A percentile compares a stretch with the other conserved stretches of the same genome.
Conservation (phyloP, 2,329 filamentous ascomycete genomes). For the Sarocladiaceae sp. region DNA sequence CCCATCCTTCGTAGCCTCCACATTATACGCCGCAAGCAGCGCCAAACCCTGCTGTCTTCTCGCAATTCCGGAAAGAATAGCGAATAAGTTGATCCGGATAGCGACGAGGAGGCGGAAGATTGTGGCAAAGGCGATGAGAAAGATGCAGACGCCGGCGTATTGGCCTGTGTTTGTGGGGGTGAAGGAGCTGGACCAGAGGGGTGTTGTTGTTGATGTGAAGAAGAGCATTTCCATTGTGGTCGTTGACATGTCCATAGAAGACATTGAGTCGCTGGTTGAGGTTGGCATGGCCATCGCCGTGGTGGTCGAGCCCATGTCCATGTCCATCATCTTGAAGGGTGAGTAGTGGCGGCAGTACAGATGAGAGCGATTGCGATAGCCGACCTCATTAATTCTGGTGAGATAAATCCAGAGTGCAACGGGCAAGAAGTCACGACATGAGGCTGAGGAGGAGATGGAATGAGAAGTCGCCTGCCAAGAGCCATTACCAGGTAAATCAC, state of each 20-base stretch:
- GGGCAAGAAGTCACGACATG: too few relatives aligned
- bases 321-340: constrained; percentile 10
- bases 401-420: too few relatives aligned
- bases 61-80: constrained; percentile 3
- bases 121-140: constrained; percentile 68
- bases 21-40: not conserved
- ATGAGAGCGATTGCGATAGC: too few relatives aligned
- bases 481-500: too few relatives aligned
- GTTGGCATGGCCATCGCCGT: constrained; percentile 12
- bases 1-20: not conserved
- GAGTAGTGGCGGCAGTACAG: too few relatives aligned
- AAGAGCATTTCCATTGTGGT: constrained; percentile 28
- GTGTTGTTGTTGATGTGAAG: constrained; percentile 40
- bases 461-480: too few relatives aligned
- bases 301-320: constrained; percentile 10
- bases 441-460: too few relatives aligned
- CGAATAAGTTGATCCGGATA: constrained; percentile 32
- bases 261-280: not conserved
- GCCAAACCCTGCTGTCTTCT: not conserved
- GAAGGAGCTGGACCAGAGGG: constrained; percentile 58
- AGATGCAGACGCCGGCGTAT: constrained; percentile 82
- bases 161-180: constrained; percentile 59
- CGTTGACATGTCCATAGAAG: constrained; percentile 3
- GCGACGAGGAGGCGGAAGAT: constrained; percentile 65
- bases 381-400: too few relatives aligned